phyloP scores from a whole-genome alignment of 805 yeast species.

The Naumovozyma castellii region DNA sequence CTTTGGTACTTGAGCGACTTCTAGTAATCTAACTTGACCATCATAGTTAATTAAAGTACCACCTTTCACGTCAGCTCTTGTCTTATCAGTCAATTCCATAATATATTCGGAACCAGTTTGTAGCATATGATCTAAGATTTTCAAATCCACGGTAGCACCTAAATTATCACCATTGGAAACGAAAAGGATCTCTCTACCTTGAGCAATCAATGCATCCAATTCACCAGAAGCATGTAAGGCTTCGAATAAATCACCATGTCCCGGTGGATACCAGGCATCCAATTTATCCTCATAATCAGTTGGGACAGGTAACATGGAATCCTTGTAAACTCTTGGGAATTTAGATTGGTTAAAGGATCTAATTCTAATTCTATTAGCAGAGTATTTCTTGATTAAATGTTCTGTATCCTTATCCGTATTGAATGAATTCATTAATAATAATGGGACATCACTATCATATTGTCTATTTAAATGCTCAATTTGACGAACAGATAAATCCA shows the following conservation, averaged over 20 bases:
- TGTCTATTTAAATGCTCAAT: constrained; percentile 88
- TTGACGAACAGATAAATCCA: constrained; percentile 93
- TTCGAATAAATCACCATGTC: constrained; percentile 97
- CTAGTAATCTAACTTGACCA: constrained; percentile 87
- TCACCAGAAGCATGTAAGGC: constrained; percentile 83
- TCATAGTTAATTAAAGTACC: constrained; percentile 96
- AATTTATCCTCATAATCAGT: constrained; percentile 58
- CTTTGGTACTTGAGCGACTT: constrained; percentile 90
- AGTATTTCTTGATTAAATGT: constrained; percentile 89
- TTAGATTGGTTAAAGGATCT: constrained; percentile 96
- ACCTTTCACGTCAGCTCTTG: constrained; percentile 98
- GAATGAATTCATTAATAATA: constrained; percentile 95
- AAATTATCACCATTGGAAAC: constrained; percentile 97
- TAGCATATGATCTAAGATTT: constrained; percentile 85
- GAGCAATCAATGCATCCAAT: constrained; percentile 76
- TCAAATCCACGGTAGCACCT: constrained; percentile 94
- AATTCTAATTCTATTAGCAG: constrained; percentile 90
- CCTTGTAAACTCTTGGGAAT: constrained; percentile 91
- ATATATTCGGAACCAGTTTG: constrained; percentile 87
- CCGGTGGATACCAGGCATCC: constrained; percentile 98
- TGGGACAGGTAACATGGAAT: constrained; percentile 93
- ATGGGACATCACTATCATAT: constrained; percentile 87
- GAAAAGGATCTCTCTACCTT: constrained; percentile 89
- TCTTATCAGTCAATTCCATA: constrained; percentile 97
- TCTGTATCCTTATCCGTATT: constrained; percentile 91